Evolutionary conservation across 345 rosid genomes (phyloP).

Genomic region (Eucalyptus polybractea): DNA sequence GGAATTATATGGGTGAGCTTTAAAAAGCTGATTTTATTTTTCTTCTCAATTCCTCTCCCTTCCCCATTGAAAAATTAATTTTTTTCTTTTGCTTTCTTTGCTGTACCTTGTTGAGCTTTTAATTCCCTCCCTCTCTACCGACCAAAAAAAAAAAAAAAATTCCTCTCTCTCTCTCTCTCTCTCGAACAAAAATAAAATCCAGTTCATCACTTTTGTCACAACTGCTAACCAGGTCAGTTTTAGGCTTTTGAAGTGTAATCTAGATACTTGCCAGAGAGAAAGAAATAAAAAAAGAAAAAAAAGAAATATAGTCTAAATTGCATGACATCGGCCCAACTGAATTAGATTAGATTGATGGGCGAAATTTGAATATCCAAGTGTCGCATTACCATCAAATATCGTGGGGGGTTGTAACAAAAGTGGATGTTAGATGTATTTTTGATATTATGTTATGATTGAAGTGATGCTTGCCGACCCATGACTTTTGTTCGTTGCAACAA

Average conservation of each 20-base stretch:
- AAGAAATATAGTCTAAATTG: not conserved
- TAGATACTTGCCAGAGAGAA: not conserved
- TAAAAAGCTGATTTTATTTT: constrained; percentile 17
- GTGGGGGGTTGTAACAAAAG: not conserved
- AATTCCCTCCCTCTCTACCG: not conserved
- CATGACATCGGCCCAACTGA: not conserved
- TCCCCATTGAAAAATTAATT: not conserved
- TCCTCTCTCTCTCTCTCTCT: not conserved
- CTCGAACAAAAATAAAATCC: not conserved
- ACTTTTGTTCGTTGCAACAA: not conserved
- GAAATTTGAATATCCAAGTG: not conserved
- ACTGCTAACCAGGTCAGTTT: not conserved
- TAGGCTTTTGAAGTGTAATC: not conserved
- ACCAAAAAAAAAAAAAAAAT: no score
- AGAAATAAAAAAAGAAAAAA: not conserved
- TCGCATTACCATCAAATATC: not conserved
- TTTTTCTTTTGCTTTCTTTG: not conserved
- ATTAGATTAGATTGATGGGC: no score
- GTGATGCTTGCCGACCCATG: not conserved
- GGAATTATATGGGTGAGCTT: constrained; percentile 74
- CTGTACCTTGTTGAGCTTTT: not conserved
- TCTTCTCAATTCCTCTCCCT: not conserved
- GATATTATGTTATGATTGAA: not conserved
- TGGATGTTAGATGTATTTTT: not conserved
- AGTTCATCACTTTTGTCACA: not conserved